Evolutionary conservation across 2,329 filamentous ascomycete genomes (phyloP).

Genomic region (Byssoonygena ceratinophila): DNA sequence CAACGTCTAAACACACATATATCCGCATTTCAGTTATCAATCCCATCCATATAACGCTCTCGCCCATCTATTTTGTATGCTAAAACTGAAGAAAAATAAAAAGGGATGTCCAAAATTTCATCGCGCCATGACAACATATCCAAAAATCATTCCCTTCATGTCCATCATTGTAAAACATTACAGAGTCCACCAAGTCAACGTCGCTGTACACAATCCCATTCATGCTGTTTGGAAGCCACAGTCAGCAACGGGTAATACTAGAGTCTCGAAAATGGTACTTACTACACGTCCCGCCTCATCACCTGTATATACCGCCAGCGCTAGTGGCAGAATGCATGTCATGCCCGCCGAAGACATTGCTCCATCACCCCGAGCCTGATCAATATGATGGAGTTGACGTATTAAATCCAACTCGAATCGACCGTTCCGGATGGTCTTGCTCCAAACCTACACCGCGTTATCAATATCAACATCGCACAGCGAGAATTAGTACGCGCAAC

Average conservation of each 20-base stretch:
- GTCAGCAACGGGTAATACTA: background rate
- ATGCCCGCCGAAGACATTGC: slow-evolving; percentile 54
- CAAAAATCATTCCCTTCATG: slow-evolving; percentile 3
- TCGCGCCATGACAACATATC: background rate
- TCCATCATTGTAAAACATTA: background rate
- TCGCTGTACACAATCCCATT: slow-evolving; percentile 48
- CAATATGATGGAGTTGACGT: slow-evolving; percentile 69
- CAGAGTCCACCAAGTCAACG: slow-evolving; percentile 23
- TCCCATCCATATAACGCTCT: background rate
- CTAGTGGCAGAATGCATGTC: slow-evolving; percentile 75
- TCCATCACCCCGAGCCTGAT: slow-evolving; percentile 53
- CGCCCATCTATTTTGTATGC: background rate
- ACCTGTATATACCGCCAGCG: slow-evolving; percentile 77
- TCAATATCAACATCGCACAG: background rate
- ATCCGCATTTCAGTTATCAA: too few species aligned
- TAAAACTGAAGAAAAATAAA: background rate
- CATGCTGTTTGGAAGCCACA: slow-evolving; percentile 36
- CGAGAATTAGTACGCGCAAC: background rate
- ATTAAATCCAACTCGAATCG: slow-evolving; percentile 69
- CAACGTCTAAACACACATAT: too few species aligned
- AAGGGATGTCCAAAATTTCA: background rate
- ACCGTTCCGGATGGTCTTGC: slow-evolving; percentile 47
- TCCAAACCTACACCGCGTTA: slow-evolving; percentile 42
- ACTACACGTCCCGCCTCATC: slow-evolving; percentile 90
- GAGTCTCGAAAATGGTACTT: slow-evolving; percentile 32